Percentiles rank a stretch among this genome's conserved stretches.
Conservation (phyloP, 495 filamentous ascomycete species). For the Acidiella bohemica region DNA sequence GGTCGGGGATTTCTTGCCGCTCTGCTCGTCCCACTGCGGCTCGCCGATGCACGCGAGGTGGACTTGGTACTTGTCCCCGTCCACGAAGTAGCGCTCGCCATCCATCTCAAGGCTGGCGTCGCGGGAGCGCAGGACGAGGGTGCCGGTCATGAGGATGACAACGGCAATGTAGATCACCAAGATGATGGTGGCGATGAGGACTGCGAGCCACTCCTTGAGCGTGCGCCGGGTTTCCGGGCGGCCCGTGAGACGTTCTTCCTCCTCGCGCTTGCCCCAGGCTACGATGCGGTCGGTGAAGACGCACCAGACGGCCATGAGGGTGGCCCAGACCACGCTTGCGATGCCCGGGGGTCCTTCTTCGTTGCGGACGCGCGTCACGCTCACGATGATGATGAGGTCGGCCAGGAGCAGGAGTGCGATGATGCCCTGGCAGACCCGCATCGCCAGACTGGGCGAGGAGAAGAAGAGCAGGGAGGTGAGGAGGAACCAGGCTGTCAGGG, state of each 20-base stretch:
- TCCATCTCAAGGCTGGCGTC: conserved; percentile 58
- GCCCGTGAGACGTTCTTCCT: conserved; percentile 85
- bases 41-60: conserved; percentile 77
- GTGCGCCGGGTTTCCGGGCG: conserved; percentile 75
- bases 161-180: conserved; percentile 51
- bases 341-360: conserved; percentile 90
- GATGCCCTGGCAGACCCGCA: conserved; percentile 53
- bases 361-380: conserved; percentile 52
- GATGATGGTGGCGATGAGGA: conserved; percentile 60
- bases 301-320: conserved; percentile 48
- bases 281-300: conserved; percentile 57
- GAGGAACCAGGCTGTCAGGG: conserved; percentile 58
- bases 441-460: conserved; percentile 59
- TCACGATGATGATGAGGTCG: conserved; percentile 63
- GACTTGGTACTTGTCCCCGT: conserved; percentile 66
- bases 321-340: conserved; percentile 66
- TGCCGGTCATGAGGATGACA: conserved; percentile 60
- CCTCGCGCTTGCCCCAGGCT: conserved; percentile 76
- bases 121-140: conserved; percentile 58
- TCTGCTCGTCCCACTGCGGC: conserved; percentile 39
- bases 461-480: conserved; percentile 76
- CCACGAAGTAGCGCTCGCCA: conserved; percentile 63
- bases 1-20: conserved; percentile 49
- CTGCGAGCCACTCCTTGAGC: conserved; percentile 66
- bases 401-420: conserved; percentile 60